Evolutionary conservation across 495 filamentous ascomycete species (phyloP).

Genomic region (Amniculicola lignicola): DNA sequence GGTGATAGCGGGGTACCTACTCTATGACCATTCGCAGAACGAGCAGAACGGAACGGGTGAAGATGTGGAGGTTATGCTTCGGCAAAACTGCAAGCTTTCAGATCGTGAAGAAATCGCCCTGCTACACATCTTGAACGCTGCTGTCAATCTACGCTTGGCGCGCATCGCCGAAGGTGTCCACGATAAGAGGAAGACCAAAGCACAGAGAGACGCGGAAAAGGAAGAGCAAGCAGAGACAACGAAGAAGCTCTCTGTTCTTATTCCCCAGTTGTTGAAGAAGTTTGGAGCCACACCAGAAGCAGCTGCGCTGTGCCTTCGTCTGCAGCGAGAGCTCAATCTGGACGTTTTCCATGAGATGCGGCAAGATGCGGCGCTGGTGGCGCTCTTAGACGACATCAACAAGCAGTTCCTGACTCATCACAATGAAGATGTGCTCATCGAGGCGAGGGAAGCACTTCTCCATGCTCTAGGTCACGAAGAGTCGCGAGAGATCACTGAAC

Average conservation of each 20-base stretch:
- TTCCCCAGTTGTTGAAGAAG: constrained; percentile 84
- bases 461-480: constrained; percentile 84
- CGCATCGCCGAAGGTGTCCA: constrained; percentile 46
- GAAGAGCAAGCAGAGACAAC: constrained; percentile 72
- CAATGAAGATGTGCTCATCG: constrained; percentile 76
- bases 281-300: constrained; percentile 85
- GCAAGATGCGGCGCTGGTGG: constrained; percentile 76
- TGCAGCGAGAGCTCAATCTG: constrained; percentile 84
- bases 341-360: constrained; percentile 86
- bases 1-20: constrained; percentile 78
- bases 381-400: constrained; percentile 86
- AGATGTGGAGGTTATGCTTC: constrained; percentile 56
- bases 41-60: constrained; percentile 46
- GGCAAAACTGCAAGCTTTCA: constrained; percentile 64
- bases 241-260: constrained; percentile 67
- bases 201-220: constrained; percentile 55
- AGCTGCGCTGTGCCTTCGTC: constrained; percentile 75
- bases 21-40: constrained; percentile 80
- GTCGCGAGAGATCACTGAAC: constrained; percentile 76
- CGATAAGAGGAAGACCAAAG: constrained; percentile 48
- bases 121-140: constrained; percentile 77
- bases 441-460: constrained; percentile 75
- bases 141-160: constrained; percentile 65
- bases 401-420: constrained; percentile 90
- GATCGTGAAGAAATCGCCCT: constrained; percentile 80